Conservation (phyloP, 352 stramenopile genomes). For the Phytophthora lateralis region DNA sequence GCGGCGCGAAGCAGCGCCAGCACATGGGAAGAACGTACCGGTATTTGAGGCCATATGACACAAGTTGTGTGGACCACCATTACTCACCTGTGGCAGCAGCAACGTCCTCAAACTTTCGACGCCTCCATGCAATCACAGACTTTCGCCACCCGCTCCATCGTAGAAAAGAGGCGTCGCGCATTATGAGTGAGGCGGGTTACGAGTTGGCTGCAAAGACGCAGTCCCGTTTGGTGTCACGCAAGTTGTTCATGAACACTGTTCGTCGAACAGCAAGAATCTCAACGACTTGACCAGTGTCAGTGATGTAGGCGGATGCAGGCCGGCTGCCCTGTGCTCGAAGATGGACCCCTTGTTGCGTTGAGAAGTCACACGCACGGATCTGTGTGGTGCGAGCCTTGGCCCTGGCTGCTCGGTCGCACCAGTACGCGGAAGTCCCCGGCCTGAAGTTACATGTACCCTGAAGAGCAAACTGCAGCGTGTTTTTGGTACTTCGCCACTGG, state of each 20-base stretch:
- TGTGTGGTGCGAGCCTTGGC: background rate
- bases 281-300: conserved; percentile 10
- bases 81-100: too few species aligned
- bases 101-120: too few species aligned
- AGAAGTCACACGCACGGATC: conserved; percentile 3
- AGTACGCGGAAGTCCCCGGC: conserved; percentile 11
- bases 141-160: conserved; percentile 8
- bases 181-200: background rate
- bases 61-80: too few species aligned
- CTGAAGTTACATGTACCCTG: background rate
- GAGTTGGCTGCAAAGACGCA: conserved; percentile 16
- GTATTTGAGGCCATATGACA: too few species aligned
- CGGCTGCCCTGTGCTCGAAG: conserved; percentile 6
- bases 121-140: conserved; percentile 1
- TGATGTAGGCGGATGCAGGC: conserved; percentile 12
- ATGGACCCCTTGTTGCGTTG: conserved; percentile 16
- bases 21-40: too few species aligned
- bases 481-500: conserved; percentile 5
- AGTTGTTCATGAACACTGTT: background rate
- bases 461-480: conserved; percentile 14
- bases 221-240: conserved; percentile 17
- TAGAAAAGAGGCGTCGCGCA: conserved; percentile 5
- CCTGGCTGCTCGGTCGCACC: background rate
- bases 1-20: too few species aligned
- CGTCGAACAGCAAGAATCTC: conserved; percentile 20